phyloP scores from a whole-genome alignment of 495 filamentous ascomycete genomes.

The Astrothelium macrocarpum region DNA sequence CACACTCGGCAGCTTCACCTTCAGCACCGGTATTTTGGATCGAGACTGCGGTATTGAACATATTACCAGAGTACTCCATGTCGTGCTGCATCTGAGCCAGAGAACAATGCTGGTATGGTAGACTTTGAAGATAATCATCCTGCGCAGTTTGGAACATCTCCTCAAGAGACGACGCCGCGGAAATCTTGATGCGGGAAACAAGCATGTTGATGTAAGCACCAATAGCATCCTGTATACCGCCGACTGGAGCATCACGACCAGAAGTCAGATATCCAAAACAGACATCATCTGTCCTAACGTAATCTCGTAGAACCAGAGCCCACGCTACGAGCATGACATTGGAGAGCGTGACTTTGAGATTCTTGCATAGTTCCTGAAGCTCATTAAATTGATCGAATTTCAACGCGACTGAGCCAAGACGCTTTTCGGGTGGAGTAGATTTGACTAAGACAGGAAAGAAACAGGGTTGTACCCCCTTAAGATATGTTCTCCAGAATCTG shows the following conservation, averaged over 20 bases:
- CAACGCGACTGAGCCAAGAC: not conserved
- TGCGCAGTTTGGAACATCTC: constrained; percentile 19
- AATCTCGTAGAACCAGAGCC: constrained; percentile 43
- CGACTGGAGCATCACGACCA: constrained; percentile 40
- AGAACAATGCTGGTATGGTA: constrained; percentile 23
- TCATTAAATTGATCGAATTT: constrained; percentile 4
- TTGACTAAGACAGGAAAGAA: constrained; percentile 17
- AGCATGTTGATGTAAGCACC: constrained; percentile 48
- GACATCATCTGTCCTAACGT: constrained; percentile 41
- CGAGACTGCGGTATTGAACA: constrained; percentile 24
- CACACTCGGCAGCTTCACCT: not conserved
- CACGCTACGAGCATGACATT: constrained; percentile 46
- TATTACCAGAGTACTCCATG: constrained; percentile 18
- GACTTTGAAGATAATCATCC: constrained; percentile 19
- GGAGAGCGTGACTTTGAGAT: constrained; percentile 41
- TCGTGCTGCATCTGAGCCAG: constrained; percentile 23
- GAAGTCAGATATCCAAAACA: constrained; percentile 49
- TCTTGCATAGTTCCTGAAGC: constrained; percentile 38
- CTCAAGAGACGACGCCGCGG: constrained; percentile 2
- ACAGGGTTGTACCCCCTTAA: constrained; percentile 20
- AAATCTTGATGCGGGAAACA: constrained; percentile 40
- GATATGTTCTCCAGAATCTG: constrained; percentile 23
- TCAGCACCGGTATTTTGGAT: constrained; percentile 19
- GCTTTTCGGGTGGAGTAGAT: not conserved
- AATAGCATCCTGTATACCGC: constrained; percentile 39